A percentile compares a stretch with the other conserved stretches of the same genome.
These are phyloP conservation scores for Isatis tinctoria DNA, from an alignment of 345 rosid genomes.

Conservation along the genomic window DNA sequence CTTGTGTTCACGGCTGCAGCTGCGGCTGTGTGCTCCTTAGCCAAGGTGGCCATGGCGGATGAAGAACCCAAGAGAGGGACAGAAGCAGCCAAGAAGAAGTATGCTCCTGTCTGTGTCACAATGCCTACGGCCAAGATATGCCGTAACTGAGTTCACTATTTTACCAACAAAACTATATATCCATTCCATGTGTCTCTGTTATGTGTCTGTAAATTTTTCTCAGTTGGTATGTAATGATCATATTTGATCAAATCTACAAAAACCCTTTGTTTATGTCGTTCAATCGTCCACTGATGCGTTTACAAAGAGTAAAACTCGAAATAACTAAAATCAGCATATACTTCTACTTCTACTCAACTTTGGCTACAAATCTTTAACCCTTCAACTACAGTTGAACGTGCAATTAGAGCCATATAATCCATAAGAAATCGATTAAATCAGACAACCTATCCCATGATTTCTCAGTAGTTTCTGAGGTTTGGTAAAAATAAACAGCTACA, in stretches of 20 bases:
- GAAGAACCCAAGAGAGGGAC: slow-evolving; percentile 54
- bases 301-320: neutral
- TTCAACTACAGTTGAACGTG: neutral
- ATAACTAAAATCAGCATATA: slow-evolving; percentile 1
- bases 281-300: neutral
- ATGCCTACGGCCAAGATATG: slow-evolving; percentile 70
- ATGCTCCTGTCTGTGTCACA: slow-evolving; percentile 55
- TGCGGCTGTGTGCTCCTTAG: slow-evolving; percentile 42
- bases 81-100: slow-evolving; percentile 65
- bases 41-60: slow-evolving; percentile 51
- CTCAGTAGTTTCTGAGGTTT: slow-evolving; percentile 1
- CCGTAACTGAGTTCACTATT: slow-evolving; percentile 36
- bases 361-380: slow-evolving; percentile 13
- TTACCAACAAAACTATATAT: neutral
- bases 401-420: neutral
- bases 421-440: neutral
- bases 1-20: slow-evolving; percentile 48
- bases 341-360: neutral
- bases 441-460: neutral
- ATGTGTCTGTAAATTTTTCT: neutral
- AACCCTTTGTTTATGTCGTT: neutral
- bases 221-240: slow-evolving; percentile 18
- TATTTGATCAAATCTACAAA: slow-evolving; percentile 3
- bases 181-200: neutral
- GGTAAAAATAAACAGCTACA: neutral